phyloP scores from a whole-genome alignment of 2,329 filamentous ascomycete species.

The Graphilbum sp. region DNA sequence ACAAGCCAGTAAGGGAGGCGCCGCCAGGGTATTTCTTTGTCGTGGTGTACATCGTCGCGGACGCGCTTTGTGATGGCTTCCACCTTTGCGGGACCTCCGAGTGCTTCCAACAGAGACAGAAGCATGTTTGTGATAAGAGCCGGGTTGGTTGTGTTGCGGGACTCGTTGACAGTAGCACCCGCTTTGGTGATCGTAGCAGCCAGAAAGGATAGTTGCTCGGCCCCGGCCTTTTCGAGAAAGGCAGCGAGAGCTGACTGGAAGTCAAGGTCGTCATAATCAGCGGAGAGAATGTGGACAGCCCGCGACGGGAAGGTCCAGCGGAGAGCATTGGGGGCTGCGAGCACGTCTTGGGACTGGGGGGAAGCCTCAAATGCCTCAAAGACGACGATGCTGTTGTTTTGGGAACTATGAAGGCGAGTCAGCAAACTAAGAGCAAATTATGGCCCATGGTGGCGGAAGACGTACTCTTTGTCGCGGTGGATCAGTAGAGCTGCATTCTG shows the following conservation, averaged over 20 bases:
- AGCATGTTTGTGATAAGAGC: constrained; percentile 42
- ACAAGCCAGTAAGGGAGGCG: constrained; percentile 45
- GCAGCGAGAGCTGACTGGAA: constrained; percentile 31
- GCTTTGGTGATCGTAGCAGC: constrained; percentile 35
- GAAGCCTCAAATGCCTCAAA: constrained; percentile 47
- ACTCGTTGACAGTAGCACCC: constrained; percentile 28
- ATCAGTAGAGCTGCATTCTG: constrained; percentile 19
- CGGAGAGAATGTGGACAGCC: constrained; percentile 27
- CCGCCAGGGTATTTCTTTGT: constrained; percentile 38
- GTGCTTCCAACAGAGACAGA: constrained; percentile 39
- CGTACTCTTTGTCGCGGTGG: constrained; percentile 12
- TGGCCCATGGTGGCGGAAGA: no score
- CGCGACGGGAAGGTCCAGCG: constrained; percentile 43
- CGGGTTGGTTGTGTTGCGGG: constrained; percentile 40
- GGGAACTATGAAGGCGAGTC: accelerated
- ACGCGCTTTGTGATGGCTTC: constrained; percentile 36
- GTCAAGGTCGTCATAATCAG: constrained; percentile 11
- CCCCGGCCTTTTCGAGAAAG: constrained; percentile 40
- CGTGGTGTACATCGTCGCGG: constrained; percentile 43
- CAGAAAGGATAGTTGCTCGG: constrained; percentile 24
- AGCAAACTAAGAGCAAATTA: no score
- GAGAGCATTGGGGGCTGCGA: constrained; percentile 33
- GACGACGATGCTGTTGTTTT: constrained; percentile 11
- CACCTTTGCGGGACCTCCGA: constrained; percentile 24
- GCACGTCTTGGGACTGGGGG: constrained; percentile 31